Conservation (phyloP, 495 filamentous ascomycete species). For the Penicillium psychrofluorescens region DNA sequence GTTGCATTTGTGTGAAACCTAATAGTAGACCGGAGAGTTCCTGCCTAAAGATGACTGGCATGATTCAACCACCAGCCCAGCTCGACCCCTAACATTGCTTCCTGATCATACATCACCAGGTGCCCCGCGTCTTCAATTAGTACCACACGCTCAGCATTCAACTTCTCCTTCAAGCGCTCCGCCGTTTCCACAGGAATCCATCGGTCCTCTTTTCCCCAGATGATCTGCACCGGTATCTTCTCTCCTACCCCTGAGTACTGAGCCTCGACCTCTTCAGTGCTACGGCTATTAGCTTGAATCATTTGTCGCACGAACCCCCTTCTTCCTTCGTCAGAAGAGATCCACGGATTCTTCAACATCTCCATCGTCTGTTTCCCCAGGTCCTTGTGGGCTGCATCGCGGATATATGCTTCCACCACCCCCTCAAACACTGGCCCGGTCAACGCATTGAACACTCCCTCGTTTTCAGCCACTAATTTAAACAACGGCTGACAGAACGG, state of each 20-base stretch:
- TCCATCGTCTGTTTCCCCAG: constrained; percentile 16
- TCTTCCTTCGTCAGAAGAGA: constrained; percentile 11
- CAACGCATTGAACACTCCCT: constrained; percentile 17
- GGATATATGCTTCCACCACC: constrained; percentile 23
- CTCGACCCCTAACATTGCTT: constrained; percentile 19
- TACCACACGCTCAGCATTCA: constrained; percentile 13
- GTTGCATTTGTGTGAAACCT: too few relatives aligned
- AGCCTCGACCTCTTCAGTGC: constrained; percentile 18
- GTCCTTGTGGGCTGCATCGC: constrained; percentile 12
- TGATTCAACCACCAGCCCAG: constrained; percentile 16
- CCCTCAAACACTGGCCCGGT: constrained; percentile 20
- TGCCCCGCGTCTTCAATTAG: constrained; percentile 27
- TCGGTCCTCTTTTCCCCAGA: constrained; percentile 28
- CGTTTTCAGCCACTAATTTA: constrained; percentile 21
- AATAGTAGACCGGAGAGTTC: too few relatives aligned
- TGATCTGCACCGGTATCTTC: constrained; percentile 19
- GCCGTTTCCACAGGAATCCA: constrained; percentile 26
- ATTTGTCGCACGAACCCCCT: constrained; percentile 19
- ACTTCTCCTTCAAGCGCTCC: constrained; percentile 7
- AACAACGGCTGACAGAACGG: constrained; percentile 27
- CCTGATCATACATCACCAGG: constrained; percentile 28
- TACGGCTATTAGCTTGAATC: constrained; percentile 19
- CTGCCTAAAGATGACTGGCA: not conserved
- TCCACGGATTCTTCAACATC: constrained; percentile 19
- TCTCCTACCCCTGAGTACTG: constrained; percentile 16